Evolutionary conservation across 148 eudicot species (phyloP).

Genomic region (Dianthus caryophyllus): DNA sequence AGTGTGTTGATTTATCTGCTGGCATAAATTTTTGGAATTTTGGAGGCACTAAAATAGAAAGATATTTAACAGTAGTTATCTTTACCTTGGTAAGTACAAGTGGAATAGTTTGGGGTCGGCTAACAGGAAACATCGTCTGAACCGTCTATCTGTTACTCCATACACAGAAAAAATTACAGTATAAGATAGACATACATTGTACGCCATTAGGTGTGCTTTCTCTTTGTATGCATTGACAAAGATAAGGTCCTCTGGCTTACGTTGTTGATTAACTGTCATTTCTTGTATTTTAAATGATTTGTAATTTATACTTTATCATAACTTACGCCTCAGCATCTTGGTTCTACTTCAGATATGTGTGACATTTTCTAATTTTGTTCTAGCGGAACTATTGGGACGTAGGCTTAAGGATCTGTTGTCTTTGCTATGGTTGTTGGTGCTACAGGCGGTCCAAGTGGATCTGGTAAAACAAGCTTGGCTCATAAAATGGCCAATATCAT

Average conservation of each 20-base stretch:
- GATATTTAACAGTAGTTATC: too few relatives aligned
- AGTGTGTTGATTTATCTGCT: not conserved
- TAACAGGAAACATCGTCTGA: too few relatives aligned
- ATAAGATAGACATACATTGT: too few relatives aligned
- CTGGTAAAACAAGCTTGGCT: conserved; percentile 99
- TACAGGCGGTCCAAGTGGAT: conserved; percentile 99
- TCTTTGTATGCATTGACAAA: not conserved
- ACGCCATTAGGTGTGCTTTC: not conserved
- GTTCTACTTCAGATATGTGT: conserved; percentile 6
- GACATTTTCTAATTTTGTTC: not conserved
- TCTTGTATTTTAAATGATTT: not conserved
- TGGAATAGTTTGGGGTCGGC: too few relatives aligned
- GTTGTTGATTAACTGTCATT: not conserved
- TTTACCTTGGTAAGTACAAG: too few relatives aligned
- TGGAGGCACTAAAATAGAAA: too few relatives aligned
- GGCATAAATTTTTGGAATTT: not conserved
- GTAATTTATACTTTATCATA: not conserved
- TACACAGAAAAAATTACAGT: too few relatives aligned
- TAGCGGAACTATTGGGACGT: not conserved
- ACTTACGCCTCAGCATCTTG: not conserved
- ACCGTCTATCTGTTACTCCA: too few relatives aligned
- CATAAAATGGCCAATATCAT: conserved; percentile 98
- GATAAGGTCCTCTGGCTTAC: not conserved
- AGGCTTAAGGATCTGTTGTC: conserved; percentile 3
- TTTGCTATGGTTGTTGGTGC: conserved; percentile 14